These are phyloP conservation scores for Spathaspora passalidarum DNA, from an alignment of 805 yeast species.

Conservation along the genomic window DNA sequence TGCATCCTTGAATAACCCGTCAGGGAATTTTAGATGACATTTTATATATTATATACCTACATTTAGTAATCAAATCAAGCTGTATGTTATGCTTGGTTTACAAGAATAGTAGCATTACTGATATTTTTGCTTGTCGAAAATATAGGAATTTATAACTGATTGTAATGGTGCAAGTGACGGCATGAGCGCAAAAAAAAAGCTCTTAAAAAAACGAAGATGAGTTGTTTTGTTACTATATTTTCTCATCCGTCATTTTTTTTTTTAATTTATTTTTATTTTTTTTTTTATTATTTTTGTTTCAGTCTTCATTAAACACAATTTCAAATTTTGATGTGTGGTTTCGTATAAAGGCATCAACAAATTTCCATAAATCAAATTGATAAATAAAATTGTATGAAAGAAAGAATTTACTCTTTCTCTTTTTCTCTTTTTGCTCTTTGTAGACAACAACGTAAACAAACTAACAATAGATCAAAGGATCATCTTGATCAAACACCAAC, in stretches of 20 bases:
- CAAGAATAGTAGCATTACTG: not conserved
- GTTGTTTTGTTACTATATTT: not conserved
- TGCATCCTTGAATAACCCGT: not conserved
- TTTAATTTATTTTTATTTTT: not conserved
- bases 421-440: constrained; percentile 3
- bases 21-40: not conserved
- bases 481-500: not conserved
- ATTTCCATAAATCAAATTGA: not conserved
- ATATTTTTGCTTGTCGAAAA: not conserved
- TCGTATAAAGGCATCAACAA: not conserved
- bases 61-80: no score
- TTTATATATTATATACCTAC: no score
- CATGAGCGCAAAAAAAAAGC: not conserved
- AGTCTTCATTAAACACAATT: not conserved
- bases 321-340: not conserved
- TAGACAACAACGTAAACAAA: not conserved
- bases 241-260: not conserved
- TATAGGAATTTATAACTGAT: not conserved
- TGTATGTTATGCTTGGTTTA: no score
- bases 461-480: not conserved
- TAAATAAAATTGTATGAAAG: not conserved
- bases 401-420: not conserved
- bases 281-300: not conserved
- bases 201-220: not conserved
- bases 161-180: not conserved